Percentiles rank a stretch among this genome's conserved stretches.
These are phyloP conservation scores for Stygiomarasmius scandens DNA, from an alignment of 1,284 basidiomycete species.

Conservation along the genomic window DNA sequence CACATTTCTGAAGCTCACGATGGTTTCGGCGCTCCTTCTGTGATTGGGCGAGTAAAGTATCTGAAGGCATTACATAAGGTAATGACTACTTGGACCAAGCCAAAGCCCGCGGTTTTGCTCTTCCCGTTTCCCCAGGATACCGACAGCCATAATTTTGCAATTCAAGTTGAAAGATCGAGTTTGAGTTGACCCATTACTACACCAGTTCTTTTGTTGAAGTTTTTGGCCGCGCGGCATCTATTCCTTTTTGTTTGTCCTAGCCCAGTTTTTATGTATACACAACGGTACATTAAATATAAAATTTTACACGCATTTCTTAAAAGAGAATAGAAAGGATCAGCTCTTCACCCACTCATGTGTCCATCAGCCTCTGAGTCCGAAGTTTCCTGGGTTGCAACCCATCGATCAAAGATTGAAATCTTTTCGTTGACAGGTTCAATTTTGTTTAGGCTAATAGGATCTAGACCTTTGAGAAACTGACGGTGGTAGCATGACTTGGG, in stretches of 20 bases:
- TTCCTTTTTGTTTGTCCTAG: background rate
- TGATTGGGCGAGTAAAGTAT: background rate
- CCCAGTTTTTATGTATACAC: no score
- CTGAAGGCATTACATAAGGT: background rate
- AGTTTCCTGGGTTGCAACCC: no score
- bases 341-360: no score
- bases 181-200: background rate
- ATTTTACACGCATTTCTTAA: no score
- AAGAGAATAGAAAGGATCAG: no score
- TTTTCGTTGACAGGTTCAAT: background rate
- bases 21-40: background rate
- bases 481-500: background rate
- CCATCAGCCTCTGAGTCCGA: no score
- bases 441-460: background rate
- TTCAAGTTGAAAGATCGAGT: background rate
- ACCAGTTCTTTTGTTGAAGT: constrained; percentile 2
- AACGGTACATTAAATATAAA: no score
- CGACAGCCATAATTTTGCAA: background rate
- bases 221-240: constrained; percentile 5
- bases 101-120: background rate
- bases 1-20: background rate
- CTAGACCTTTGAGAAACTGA: background rate
- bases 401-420: background rate
- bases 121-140: constrained; percentile 4
- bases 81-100: constrained; percentile 1